These are phyloP conservation scores for Miamiensis avidus DNA, from an alignment of 169 alveolate genomes.

Conservation along the genomic window DNA sequence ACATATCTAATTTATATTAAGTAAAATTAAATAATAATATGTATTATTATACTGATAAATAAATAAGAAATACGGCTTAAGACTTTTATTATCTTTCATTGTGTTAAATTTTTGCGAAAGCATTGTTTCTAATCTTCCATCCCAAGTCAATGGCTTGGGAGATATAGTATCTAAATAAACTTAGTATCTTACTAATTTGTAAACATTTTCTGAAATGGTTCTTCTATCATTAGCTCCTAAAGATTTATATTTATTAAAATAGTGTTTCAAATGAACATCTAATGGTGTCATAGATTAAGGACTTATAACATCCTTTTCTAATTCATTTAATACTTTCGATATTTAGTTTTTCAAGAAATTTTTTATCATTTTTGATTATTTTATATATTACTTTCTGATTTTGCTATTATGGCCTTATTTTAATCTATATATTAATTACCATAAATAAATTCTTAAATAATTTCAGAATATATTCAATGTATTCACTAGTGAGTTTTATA, in stretches of 20 bases:
- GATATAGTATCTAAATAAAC: conserved; percentile 52
- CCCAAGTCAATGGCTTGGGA: conserved; percentile 58
- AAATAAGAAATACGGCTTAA: conserved; percentile 12
- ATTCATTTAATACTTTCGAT: neutral
- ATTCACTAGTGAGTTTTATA: too few relatives aligned
- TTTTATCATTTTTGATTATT: neutral
- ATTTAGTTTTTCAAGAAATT: too few relatives aligned
- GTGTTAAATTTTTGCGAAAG: conserved; percentile 33
- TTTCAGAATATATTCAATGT: too few relatives aligned
- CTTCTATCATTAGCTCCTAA: conserved; percentile 57
- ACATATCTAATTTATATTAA: conserved; percentile 37
- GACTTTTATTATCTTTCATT: neutral
- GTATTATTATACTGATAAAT: conserved; percentile 19
- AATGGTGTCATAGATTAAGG: conserved; percentile 17
- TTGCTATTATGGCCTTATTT: too few relatives aligned
- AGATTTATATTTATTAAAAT: conserved; percentile 51
- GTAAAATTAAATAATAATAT: conserved; percentile 32
- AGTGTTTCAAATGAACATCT: conserved; percentile 54
- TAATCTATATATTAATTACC: too few relatives aligned
- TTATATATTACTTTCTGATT: too few relatives aligned
- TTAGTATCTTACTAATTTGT: conserved; percentile 49
- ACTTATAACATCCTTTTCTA: neutral
- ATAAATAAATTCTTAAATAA: too few relatives aligned
- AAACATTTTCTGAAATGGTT: conserved; percentile 56
- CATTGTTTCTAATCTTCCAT: conserved; percentile 48